phyloP scores from a whole-genome alignment of 2,329 filamentous ascomycete genomes.

The Botrytis fabae region DNA sequence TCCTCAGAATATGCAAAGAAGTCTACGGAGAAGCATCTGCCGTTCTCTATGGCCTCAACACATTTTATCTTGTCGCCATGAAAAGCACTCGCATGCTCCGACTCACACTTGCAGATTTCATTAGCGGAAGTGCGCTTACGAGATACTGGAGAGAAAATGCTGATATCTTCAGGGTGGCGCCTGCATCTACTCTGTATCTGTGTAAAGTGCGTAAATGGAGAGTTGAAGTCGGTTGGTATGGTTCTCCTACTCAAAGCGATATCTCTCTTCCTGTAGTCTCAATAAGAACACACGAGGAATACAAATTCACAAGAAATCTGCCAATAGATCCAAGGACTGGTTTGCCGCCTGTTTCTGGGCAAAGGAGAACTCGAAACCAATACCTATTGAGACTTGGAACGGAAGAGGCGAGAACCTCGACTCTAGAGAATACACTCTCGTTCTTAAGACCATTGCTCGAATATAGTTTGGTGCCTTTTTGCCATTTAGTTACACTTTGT shows the following conservation, averaged over 20 bases:
- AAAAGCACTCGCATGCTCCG: neutral
- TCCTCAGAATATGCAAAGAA: neutral
- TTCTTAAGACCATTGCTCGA: neutral
- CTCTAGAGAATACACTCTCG: neutral
- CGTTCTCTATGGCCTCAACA: neutral
- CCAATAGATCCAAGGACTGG: neutral
- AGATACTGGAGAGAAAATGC: slow-evolving; percentile 2
- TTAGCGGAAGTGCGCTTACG: neutral
- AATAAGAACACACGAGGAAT: neutral
- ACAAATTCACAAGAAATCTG: neutral
- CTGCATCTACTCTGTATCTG: neutral
- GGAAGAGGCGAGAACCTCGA: neutral
- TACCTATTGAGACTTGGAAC: neutral
- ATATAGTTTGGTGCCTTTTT: slow-evolving; percentile 6
- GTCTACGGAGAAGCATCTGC: neutral
- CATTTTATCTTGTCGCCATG: neutral
- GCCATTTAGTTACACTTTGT: neutral
- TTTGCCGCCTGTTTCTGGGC: neutral
- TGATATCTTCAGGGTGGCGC: neutral
- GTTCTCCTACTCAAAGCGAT: neutral
- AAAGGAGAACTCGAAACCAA: neutral
- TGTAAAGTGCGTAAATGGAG: neutral
- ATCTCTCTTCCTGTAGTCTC: neutral
- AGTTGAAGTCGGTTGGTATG: neutral
- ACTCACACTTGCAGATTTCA: neutral